Conservation (phyloP, 1,284 basidiomycete species). For the Heimioporus retisporus region DNA sequence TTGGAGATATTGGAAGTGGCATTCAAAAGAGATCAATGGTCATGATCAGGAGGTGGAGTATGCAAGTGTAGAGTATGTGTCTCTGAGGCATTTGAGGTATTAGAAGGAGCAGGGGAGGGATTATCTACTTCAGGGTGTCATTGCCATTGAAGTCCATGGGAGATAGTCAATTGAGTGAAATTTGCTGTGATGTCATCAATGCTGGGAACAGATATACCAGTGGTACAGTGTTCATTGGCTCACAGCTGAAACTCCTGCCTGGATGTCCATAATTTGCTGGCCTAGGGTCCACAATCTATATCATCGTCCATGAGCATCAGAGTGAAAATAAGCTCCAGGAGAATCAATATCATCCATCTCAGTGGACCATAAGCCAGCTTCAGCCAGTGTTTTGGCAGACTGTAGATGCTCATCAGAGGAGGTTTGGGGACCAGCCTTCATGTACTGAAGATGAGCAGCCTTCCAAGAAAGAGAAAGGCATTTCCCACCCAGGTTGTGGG, state of each 20-base stretch:
- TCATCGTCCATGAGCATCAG: neutral
- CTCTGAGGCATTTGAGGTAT: neutral
- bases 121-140: neutral
- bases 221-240: neutral
- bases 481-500: neutral
- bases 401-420: neutral
- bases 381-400: neutral
- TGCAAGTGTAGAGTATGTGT: neutral
- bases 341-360: neutral
- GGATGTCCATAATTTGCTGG: neutral
- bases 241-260: neutral
- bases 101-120: neutral
- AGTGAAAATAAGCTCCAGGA: neutral
- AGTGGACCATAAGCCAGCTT: neutral
- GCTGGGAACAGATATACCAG: neutral
- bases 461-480: neutral
- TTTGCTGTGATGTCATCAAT: neutral
- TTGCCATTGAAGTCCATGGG: neutral
- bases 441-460: neutral
- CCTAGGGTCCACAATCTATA: neutral
- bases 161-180: neutral
- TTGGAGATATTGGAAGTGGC: neutral
- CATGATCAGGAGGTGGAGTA: neutral
- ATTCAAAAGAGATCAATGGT: neutral
- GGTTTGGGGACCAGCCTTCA: neutral